Conservation (phyloP, 495 filamentous ascomycete genomes). For the Penicillium cataractarum region DNA sequence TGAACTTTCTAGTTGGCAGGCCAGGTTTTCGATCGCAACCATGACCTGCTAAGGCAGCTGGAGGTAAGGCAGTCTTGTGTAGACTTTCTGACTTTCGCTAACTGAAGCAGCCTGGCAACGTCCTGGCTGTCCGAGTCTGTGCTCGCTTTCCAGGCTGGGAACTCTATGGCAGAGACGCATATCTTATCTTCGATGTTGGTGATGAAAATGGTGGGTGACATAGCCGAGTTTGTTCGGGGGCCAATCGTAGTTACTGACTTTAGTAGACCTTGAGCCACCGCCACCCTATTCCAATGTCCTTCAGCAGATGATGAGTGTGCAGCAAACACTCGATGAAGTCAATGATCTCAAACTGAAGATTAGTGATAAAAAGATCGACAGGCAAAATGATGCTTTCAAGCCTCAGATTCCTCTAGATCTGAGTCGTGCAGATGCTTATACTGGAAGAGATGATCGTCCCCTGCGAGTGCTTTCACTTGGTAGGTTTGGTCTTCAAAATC, state of each 20-base stretch:
- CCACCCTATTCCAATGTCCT: slow-evolving; percentile 5
- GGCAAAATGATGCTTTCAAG: slow-evolving; percentile 2
- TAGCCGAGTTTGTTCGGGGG: not conserved
- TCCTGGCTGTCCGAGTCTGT: slow-evolving; percentile 3
- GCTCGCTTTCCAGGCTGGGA: slow-evolving; percentile 11
- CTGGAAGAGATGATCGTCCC: slow-evolving; percentile 7
- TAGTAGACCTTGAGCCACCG: slow-evolving; percentile 1
- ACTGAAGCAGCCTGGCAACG: not conserved
- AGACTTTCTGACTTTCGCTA: not conserved
- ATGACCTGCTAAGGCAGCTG: slow-evolving; percentile 8
- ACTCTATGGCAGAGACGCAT: slow-evolving; percentile 12
- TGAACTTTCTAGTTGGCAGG: not conserved
- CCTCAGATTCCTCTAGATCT: slow-evolving; percentile 1
- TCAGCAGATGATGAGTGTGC: slow-evolving; percentile 3
- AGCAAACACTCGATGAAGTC: slow-evolving; percentile 8
- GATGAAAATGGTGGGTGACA: not conserved
- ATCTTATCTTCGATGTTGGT: slow-evolving; percentile 6
- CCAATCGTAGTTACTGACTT: not conserved
- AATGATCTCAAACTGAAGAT: slow-evolving; percentile 10
- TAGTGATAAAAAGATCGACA: slow-evolving; percentile 2
- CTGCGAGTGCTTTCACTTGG: slow-evolving; percentile 11
- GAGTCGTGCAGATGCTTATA: slow-evolving; percentile 5
- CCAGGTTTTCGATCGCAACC: slow-evolving; percentile 3
- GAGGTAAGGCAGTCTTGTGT: not conserved
- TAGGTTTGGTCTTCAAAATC: not conserved